A percentile compares a stretch with the other conserved stretches of the same genome.
Conservation (phyloP, 2,329 filamentous ascomycete species). For the Fusarium xylarioides region DNA sequence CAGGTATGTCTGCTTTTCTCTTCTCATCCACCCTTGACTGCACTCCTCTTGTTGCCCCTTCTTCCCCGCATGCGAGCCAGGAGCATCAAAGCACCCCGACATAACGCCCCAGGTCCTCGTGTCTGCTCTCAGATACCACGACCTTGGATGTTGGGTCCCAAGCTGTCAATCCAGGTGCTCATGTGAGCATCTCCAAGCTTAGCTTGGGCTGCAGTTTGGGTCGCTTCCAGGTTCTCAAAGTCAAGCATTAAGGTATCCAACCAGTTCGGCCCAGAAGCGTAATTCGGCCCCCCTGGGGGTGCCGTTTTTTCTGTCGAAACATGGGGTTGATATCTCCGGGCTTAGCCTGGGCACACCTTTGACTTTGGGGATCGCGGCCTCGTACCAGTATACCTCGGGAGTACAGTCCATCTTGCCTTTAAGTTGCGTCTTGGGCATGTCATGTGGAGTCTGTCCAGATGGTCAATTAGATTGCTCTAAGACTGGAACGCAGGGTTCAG, state of each 20-base stretch:
- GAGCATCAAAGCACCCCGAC: not conserved
- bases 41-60: constrained; percentile 5
- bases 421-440: constrained; percentile 5
- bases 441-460: constrained; percentile 10
- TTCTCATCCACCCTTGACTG: constrained; percentile 29
- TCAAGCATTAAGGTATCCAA: not conserved
- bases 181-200: constrained; percentile 3
- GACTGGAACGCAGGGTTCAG: constrained; percentile 25
- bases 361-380: constrained; percentile 7
- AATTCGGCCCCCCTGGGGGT: no score
- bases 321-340: not conserved
- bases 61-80: constrained; percentile 19
- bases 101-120: not conserved
- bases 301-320: not conserved
- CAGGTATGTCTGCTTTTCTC: constrained; percentile 30
- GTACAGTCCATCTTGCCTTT: constrained; percentile 2
- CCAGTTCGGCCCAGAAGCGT: not conserved
- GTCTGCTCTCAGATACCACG: not conserved
- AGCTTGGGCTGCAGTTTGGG: constrained; percentile 15
- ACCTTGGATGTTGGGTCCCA: not conserved
- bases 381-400: constrained; percentile 1
- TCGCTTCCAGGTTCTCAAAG: constrained; percentile 6
- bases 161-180: not conserved
- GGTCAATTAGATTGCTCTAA: constrained; percentile 20
- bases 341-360: constrained; percentile 1